A percentile compares a stretch with the other conserved stretches of the same genome.
Evolutionary conservation across 768 basidiomycete genomes (phyloP).

Genomic region (Amanita exitialis): DNA sequence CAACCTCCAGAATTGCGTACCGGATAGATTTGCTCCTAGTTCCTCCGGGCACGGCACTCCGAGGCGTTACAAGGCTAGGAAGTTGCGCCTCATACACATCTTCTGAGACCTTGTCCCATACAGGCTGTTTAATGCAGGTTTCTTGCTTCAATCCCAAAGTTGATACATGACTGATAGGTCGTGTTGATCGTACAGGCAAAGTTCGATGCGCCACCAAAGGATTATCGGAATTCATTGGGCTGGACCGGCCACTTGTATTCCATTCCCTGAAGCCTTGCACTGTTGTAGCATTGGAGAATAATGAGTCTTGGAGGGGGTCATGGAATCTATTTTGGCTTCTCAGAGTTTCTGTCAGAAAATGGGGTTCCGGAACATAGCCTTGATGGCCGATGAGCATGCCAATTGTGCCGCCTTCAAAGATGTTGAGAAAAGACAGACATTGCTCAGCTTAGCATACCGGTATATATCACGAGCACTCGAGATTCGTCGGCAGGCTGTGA

Average conservation of each 20-base stretch:
- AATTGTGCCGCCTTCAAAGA: constrained; percentile 60
- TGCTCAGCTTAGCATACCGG: constrained; percentile 28
- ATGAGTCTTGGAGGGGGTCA: constrained; percentile 79
- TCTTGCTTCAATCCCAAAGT: constrained; percentile 21
- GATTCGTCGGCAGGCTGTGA: constrained; percentile 52
- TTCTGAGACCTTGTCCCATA: constrained; percentile 43
- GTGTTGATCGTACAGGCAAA: constrained; percentile 56
- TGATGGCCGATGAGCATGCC: constrained; percentile 74
- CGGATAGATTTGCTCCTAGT: constrained; percentile 62
- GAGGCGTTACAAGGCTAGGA: constrained; percentile 75
- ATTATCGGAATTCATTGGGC: constrained; percentile 21
- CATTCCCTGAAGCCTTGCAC: constrained; percentile 76
- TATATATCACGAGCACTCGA: constrained; percentile 81
- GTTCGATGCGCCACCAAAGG: constrained; percentile 24
- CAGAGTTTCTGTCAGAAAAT: constrained; percentile 79
- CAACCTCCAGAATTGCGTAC: constrained; percentile 77
- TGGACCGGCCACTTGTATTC: constrained; percentile 51
- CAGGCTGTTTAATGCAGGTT: constrained; percentile 19
- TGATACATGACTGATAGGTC: constrained; percentile 46
- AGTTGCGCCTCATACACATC: constrained; percentile 63
- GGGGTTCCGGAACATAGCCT: constrained; percentile 80
- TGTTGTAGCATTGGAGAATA: constrained; percentile 73
- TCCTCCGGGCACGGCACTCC: constrained; percentile 49
- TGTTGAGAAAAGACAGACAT: background rate
- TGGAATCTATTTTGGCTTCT: constrained; percentile 82